These are phyloP conservation scores for Rhytidhysteron rufulum DNA, from an alignment of 2,329 filamentous ascomycete species.

Conservation along the genomic window DNA sequence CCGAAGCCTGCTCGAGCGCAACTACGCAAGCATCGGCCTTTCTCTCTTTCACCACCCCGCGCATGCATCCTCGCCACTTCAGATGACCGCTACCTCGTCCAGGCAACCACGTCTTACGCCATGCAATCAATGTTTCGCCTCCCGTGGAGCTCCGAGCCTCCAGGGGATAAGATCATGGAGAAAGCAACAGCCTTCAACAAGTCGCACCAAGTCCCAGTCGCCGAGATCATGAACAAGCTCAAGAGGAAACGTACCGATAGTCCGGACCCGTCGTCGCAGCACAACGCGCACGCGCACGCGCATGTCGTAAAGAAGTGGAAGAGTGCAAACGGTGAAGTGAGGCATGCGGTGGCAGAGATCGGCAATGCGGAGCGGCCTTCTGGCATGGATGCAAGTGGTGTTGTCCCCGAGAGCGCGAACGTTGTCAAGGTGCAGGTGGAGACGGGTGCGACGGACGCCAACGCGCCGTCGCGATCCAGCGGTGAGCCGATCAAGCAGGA, in stretches of 20 bases:
- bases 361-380: constrained; percentile 9
- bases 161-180: constrained; percentile 42
- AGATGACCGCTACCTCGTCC: constrained; percentile 36
- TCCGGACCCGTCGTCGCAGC: constrained; percentile 34
- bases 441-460: constrained; percentile 16
- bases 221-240: constrained; percentile 49
- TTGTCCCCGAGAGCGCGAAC: constrained; percentile 13
- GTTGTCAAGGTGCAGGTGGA: constrained; percentile 12
- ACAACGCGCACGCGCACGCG: constrained; percentile 18
- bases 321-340: constrained; percentile 29
- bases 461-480: constrained; percentile 22
- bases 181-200: constrained; percentile 37
- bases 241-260: constrained; percentile 58
- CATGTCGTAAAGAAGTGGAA: constrained; percentile 39
- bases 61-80: constrained; percentile 27
- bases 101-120: constrained; percentile 32
- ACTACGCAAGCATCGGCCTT: too few species aligned
- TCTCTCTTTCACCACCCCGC: constrained; percentile 23
- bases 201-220: constrained; percentile 41
- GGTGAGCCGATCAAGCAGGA: constrained; percentile 28
- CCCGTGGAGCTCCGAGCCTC: constrained; percentile 44
- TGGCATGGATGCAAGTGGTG: constrained; percentile 16
- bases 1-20: constrained; percentile 24
- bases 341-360: constrained; percentile 14
- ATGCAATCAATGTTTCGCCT: constrained; percentile 52